Evolutionary conservation across 2,329 filamentous ascomycete species (phyloP), one percentile per base, ranked within the genome.

Genomic region (Aspergillaceae sp.): DNA sequence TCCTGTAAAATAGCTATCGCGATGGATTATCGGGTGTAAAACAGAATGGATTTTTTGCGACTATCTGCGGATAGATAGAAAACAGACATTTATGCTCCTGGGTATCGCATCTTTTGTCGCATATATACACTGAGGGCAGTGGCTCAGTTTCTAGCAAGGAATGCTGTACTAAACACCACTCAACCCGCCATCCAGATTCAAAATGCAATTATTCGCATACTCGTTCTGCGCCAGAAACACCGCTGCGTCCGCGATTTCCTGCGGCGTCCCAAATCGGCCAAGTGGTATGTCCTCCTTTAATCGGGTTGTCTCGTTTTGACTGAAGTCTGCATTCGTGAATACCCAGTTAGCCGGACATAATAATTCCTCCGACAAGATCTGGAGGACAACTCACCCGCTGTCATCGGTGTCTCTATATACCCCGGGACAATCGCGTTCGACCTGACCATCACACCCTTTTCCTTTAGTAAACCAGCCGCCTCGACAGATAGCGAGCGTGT

Each of bases 131-230:
- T 32, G 30, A 32, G 30, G 30, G 5, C 30, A 32, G 8, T 32
- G 2, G 8, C 30, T 32, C 30, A 32, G 30, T 9, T 5, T 32
- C 30, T 32, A 32, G 30, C 30, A 32, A 32, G 30, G 30, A 6
- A 5, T 32, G 30, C 8, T 32, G 30, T 19, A 19, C 7, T 38
- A 86, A 43, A 69, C 56, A 43, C 85, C 86, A 64, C 85, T 89
- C 54, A 94, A 65, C 1, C 89, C 89, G 10, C 89, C 89, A 65
- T 94, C 89, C 29, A 95, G 74, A 63, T 90, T 92, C 43, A 95
- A 73, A 43, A 90, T 76, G 63, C 87, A 92, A 54, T 94, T 94
- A 64, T 91, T 91, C 46, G 87, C 86, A 67, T 91, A 95, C 51
- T 78, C 71, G 64, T 92, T 94, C 41, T 76, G 75, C 29, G 80